phyloP scores from a whole-genome alignment of 208 protist genomes.

The Leishmania lainsoni region DNA sequence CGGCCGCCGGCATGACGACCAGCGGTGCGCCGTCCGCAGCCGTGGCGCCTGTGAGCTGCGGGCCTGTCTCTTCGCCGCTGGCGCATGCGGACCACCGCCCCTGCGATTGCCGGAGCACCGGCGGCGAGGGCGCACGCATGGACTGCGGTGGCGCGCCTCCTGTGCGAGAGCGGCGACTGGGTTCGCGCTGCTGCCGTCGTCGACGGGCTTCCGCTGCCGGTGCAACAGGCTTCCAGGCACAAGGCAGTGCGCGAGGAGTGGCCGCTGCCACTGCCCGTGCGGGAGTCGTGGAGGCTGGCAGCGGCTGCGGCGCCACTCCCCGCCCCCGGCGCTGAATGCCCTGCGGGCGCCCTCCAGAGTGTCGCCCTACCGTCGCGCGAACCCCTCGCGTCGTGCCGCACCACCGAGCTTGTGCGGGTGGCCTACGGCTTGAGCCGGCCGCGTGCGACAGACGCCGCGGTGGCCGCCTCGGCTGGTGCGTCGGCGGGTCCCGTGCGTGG shows the following conservation, averaged over 20 bases:
- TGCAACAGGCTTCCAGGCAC: constrained; percentile 7
- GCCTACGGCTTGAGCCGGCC: constrained; percentile 25
- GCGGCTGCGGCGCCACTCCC: background rate
- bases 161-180: constrained; percentile 32
- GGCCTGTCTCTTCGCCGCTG: background rate
- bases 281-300: constrained; percentile 11
- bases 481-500: background rate
- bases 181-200: constrained; percentile 26
- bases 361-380: background rate
- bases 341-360: background rate
- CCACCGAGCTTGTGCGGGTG: constrained; percentile 19
- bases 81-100: background rate
- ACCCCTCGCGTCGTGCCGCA: background rate
- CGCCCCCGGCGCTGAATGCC: background rate
- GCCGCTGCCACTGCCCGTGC: constrained; percentile 23
- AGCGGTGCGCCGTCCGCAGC: background rate
- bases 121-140: constrained; percentile 26
- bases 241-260: constrained; percentile 30
- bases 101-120: background rate
- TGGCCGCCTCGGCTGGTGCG: background rate
- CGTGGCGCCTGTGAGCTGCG: background rate
- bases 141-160: constrained; percentile 33
- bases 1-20: background rate
- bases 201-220: constrained; percentile 20
- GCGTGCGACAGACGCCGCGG: background rate